These are phyloP conservation scores for Colletotrichum coccodes DNA, from an alignment of 2,329 filamentous ascomycete genomes.

Conservation along the genomic window DNA sequence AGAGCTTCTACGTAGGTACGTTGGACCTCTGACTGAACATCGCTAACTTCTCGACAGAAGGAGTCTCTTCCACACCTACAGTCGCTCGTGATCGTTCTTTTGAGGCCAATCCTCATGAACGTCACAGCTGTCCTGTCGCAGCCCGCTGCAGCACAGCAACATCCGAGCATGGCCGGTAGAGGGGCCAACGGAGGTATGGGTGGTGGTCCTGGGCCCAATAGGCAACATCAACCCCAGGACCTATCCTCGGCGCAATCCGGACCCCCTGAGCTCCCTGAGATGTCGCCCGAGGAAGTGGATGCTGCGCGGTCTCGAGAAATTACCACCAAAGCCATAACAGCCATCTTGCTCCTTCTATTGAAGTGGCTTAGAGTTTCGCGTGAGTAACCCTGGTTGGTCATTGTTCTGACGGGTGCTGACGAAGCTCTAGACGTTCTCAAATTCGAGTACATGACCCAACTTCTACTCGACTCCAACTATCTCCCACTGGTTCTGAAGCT, in stretches of 20 bases:
- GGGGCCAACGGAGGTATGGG: constrained; percentile 52
- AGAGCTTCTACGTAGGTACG: constrained; percentile 83
- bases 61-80: constrained; percentile 86
- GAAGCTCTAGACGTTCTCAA: constrained; percentile 80
- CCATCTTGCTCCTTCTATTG: constrained; percentile 83
- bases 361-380: constrained; percentile 98
- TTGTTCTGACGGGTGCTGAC: not conserved
- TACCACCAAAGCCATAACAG: constrained; percentile 90
- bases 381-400: constrained; percentile 60
- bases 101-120: constrained; percentile 88
- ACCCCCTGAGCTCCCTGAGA: constrained; percentile 54
- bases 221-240: constrained; percentile 40
- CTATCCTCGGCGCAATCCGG: constrained; percentile 16
- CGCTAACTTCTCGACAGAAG: constrained; percentile 57
- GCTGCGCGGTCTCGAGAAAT: constrained; percentile 86
- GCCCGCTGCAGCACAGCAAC: constrained; percentile 56
- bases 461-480: constrained; percentile 95
- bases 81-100: constrained; percentile 89
- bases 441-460: constrained; percentile 94
- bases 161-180: constrained; percentile 52
- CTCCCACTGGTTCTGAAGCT: constrained; percentile 92
- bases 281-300: constrained; percentile 81
- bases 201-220: constrained; percentile 47
- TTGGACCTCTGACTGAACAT: constrained; percentile 33
- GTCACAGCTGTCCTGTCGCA: constrained; percentile 85